Conservation (phyloP, 176 grass and related monocot species). For the Paspalum notatum region DNA sequence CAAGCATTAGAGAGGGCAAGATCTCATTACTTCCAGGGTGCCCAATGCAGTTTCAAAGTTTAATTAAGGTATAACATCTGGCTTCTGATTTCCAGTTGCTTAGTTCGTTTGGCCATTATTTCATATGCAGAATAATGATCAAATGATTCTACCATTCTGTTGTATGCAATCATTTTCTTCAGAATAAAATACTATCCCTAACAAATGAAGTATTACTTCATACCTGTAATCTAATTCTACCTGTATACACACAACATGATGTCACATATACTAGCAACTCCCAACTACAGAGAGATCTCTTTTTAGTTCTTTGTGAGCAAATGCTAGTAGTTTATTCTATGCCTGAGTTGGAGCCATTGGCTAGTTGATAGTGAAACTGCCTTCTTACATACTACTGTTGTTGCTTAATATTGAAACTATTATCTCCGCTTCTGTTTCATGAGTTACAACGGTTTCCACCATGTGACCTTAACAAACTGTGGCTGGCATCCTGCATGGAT, state of each 20-base stretch:
- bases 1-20: conserved; percentile 84
- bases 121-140: neutral
- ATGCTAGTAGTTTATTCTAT: conserved; percentile 2
- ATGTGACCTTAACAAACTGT: neutral
- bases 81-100: conserved; percentile 21
- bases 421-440: neutral
- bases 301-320: neutral
- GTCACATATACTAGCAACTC: no score
- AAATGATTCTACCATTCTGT: neutral
- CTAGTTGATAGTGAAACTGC: neutral
- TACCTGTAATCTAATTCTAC: neutral
- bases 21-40: conserved; percentile 84
- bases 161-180: neutral
- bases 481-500: neutral
- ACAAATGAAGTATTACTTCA: neutral
- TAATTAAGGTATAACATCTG: conserved; percentile 77
- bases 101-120: conserved; percentile 12
- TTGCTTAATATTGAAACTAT: neutral
- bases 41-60: conserved; percentile 77
- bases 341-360: neutral
- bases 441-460: neutral
- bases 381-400: neutral
- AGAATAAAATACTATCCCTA: neutral
- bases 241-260: neutral
- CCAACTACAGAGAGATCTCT: neutral